Evolutionary conservation across 192 early-diverging fungal genomes (phyloP).

Genomic region (Dimargaris cristalligena): DNA sequence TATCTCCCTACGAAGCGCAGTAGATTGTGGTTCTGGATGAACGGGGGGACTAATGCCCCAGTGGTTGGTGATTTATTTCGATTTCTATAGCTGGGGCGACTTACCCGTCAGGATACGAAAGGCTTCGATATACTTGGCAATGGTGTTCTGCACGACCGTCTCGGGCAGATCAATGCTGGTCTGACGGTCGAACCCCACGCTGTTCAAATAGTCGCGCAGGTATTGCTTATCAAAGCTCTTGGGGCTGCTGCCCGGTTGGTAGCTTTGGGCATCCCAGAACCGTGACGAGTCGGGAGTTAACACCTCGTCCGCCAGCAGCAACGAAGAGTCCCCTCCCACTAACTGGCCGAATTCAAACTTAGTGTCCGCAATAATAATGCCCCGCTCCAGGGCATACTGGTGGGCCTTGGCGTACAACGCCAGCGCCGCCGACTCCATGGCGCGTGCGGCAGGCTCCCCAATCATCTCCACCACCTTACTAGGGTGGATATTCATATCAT

Average conservation of each 20-base stretch:
- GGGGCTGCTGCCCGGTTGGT: constrained; percentile 61
- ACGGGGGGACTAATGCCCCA: too few relatives aligned
- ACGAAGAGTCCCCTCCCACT: too few relatives aligned
- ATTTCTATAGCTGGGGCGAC: constrained; percentile 36
- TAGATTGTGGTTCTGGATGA: too few relatives aligned
- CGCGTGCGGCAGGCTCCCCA: constrained; percentile 55
- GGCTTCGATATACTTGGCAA: constrained; percentile 81
- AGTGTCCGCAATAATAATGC: constrained; percentile 98
- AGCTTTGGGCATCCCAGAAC: constrained; percentile 83
- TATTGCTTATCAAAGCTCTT: constrained; percentile 96
- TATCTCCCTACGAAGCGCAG: too few relatives aligned
- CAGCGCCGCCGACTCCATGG: constrained; percentile 56
- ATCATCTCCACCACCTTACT: constrained; percentile 70
- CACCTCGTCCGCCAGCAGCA: constrained; percentile 93
- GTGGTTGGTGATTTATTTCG: too few relatives aligned
- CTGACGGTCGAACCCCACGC: constrained; percentile 62
- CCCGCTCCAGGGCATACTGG: constrained; percentile 60
- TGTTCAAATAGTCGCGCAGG: constrained; percentile 81
- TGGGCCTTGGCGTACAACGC: constrained; percentile 71
- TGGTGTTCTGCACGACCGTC: constrained; percentile 67
- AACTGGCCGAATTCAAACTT: constrained; percentile 96
- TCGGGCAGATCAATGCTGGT: constrained; percentile 68
- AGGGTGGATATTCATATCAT: constrained; percentile 98
- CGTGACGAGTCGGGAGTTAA: constrained; percentile 96
- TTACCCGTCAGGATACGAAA: constrained; percentile 69